These are phyloP conservation scores for Lepidium sativum DNA, from an alignment of 345 rosid species.

Conservation along the genomic window DNA sequence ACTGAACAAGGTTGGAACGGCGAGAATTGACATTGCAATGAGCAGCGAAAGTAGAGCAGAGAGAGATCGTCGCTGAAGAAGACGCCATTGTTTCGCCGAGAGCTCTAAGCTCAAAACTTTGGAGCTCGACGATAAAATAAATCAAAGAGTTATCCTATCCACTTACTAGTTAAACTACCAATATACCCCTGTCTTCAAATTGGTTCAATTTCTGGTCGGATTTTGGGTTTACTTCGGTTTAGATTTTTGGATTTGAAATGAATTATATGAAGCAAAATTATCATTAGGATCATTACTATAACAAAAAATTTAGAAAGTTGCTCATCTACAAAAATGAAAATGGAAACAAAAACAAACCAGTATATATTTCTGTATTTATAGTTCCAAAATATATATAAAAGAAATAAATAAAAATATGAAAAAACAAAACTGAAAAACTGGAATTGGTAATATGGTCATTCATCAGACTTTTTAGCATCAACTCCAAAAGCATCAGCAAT, in stretches of 20 bases:
- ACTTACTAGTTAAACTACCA: not conserved
- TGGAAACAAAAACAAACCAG: not conserved
- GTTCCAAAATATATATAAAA: not conserved
- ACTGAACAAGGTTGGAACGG: conserved; percentile 1
- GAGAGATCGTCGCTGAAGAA: conserved; percentile 43
- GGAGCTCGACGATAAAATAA: not conserved
- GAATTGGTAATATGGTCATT: not conserved
- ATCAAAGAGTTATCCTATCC: conserved; percentile 24
- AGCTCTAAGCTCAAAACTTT: not conserved
- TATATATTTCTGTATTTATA: not conserved
- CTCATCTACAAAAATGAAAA: conserved; percentile 13
- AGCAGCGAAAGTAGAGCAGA: conserved; percentile 50
- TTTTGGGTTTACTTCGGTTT: not conserved
- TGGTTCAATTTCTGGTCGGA: not conserved
- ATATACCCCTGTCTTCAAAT: not conserved
- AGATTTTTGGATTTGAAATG: not conserved
- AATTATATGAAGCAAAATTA: conserved; percentile 1
- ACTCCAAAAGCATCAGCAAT: conserved; percentile 67
- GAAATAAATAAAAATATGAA: not conserved
- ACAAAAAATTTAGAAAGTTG: not conserved
- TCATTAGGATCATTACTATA: not conserved
- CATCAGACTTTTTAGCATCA: conserved; percentile 12
- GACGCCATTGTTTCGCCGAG: conserved; percentile 36
- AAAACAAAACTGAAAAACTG: not conserved
- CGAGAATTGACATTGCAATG: conserved; percentile 49